phyloP scores from a whole-genome alignment of 768 basidiomycete species.

The Xerocomellus intermedius region DNA sequence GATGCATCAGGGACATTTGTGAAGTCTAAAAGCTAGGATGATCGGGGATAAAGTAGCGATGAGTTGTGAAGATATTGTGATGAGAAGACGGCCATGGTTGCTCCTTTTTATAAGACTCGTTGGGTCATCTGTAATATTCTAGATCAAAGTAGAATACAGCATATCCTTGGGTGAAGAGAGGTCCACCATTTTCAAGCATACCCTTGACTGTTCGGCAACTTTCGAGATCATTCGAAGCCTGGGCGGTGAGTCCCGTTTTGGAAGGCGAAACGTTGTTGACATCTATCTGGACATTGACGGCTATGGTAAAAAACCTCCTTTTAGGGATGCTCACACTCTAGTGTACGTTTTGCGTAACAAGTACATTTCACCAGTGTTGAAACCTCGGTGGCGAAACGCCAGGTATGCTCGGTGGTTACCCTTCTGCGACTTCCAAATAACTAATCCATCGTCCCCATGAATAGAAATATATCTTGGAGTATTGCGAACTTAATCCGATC shows the following conservation, averaged over 20 bases:
- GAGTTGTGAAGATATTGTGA: not conserved
- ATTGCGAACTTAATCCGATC: too few species aligned
- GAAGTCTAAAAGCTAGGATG: not conserved
- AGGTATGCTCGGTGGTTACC: too few species aligned
- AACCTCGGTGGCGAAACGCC: too few species aligned
- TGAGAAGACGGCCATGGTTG: not conserved
- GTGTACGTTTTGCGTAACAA: too few species aligned
- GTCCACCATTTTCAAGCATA: not conserved
- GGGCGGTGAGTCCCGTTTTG: not conserved
- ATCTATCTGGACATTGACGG: not conserved
- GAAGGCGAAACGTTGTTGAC: not conserved
- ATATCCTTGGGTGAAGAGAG: too few species aligned
- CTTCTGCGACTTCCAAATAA: too few species aligned
- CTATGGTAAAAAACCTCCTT: too few species aligned
- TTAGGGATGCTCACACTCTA: too few species aligned
- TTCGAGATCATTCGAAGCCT: constrained; percentile 5
- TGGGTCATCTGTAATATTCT: constrained; percentile 1
- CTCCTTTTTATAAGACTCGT: constrained; percentile 4
- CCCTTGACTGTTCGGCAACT: not conserved
- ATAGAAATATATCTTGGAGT: too few species aligned
- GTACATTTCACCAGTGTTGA: too few species aligned
- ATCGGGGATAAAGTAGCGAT: not conserved
- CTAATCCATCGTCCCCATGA: too few species aligned
- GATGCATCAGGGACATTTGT: constrained; percentile 2
- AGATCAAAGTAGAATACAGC: not conserved